phyloP scores from a whole-genome alignment of 768 basidiomycete genomes.

The Boletus rex-veris region DNA sequence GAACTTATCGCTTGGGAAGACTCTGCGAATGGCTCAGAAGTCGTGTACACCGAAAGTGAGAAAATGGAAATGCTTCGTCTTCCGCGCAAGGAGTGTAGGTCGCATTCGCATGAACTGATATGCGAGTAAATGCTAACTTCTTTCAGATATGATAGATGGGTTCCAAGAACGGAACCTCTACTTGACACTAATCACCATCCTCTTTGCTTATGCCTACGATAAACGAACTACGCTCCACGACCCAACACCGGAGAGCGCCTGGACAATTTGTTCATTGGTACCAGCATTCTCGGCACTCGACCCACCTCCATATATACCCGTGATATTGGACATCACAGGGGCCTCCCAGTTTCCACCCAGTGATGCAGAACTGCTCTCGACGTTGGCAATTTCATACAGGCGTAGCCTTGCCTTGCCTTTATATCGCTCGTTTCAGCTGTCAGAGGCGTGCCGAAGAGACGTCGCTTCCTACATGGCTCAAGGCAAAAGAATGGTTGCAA shows the following conservation, averaged over 20 bases:
- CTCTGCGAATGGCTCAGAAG: conserved; percentile 40
- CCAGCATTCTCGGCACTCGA: conserved; percentile 84
- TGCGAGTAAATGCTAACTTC: not conserved
- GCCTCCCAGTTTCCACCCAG: conserved; percentile 30
- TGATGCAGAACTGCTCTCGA: conserved; percentile 44
- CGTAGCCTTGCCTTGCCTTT: conserved; percentile 75
- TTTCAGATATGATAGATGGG: conserved; percentile 56
- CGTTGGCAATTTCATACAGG: conserved; percentile 63
- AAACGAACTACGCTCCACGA: conserved; percentile 72
- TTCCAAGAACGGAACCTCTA: conserved; percentile 61
- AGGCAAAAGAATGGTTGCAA: conserved; percentile 60
- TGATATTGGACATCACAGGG: conserved; percentile 11
- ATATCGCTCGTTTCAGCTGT: conserved; percentile 72
- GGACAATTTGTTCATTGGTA: conserved; percentile 73
- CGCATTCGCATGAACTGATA: not conserved
- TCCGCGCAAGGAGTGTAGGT: conserved; percentile 51
- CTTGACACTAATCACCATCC: conserved; percentile 62
- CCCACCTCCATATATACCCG: conserved; percentile 48
- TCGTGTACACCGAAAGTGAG: conserved; percentile 70
- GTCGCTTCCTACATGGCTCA: conserved; percentile 52
- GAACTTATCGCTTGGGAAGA: conserved; percentile 67
- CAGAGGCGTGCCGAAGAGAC: conserved; percentile 66
- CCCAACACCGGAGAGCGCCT: conserved; percentile 84
- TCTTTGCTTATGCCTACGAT: conserved; percentile 84
- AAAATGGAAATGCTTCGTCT: conserved; percentile 59